Evolutionary conservation across 306 rosid genomes (phyloP).

Genomic region (Malus sylvestris): DNA sequence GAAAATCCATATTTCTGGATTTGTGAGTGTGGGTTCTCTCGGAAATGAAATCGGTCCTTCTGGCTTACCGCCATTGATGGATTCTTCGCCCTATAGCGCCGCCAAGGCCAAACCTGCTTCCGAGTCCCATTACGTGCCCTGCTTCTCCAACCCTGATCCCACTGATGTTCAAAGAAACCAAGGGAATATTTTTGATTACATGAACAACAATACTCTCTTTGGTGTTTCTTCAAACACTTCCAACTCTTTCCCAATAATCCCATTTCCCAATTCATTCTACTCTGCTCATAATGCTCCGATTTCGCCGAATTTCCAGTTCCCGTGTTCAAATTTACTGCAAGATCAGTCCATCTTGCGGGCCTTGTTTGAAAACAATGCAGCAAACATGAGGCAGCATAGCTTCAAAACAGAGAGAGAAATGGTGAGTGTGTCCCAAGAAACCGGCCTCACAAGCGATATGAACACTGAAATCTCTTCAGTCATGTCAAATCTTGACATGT

Average conservation of each 20-base stretch:
- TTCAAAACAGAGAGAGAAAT: constrained; percentile 61
- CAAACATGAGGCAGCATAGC: constrained; percentile 32
- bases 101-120: constrained; percentile 27
- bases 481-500: constrained; percentile 45
- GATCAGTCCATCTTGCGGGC: constrained; percentile 53
- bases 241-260: constrained; percentile 27
- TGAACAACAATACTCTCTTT: constrained; percentile 30
- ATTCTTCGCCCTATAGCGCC: constrained; percentile 40
- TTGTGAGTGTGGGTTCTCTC: constrained; percentile 34
- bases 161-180: constrained; percentile 54
- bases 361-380: constrained; percentile 45
- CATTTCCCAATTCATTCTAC: constrained; percentile 27
- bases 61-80: constrained; percentile 63
- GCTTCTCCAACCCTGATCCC: constrained; percentile 81
- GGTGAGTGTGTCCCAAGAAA: constrained; percentile 51
- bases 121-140: constrained; percentile 88
- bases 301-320: constrained; percentile 21
- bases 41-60: constrained; percentile 41
- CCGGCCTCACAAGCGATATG: constrained; percentile 42
- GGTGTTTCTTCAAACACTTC: constrained; percentile 30
- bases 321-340: constrained; percentile 30
- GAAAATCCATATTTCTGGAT: constrained; percentile 59
- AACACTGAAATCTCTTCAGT: constrained; percentile 63
- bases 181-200: constrained; percentile 33
- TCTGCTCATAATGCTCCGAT: constrained; percentile 25